Percentiles rank a stretch among this genome's conserved stretches.
phyloP scores from a whole-genome alignment of 2,329 filamentous ascomycete genomes.

The Diaporthe sp. region DNA sequence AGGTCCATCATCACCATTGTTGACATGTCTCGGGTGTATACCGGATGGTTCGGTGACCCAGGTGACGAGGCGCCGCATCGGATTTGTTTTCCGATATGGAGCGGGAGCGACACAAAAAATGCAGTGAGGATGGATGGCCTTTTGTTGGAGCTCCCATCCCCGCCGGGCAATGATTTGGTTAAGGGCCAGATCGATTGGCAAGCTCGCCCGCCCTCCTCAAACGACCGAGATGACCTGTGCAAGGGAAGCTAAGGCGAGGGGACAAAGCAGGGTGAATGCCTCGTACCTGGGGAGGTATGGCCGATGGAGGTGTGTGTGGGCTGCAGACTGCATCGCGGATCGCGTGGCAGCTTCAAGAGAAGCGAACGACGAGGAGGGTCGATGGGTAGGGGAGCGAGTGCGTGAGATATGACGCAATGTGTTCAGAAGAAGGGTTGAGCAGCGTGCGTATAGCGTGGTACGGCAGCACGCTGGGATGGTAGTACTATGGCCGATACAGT shows the following conservation, averaged over 20 bases:
- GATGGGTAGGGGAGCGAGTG: neutral
- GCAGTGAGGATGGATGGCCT: no score
- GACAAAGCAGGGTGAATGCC: neutral
- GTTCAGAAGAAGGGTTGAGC: neutral
- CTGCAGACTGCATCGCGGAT: constrained; percentile 1
- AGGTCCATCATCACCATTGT: neutral
- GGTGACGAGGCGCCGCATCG: constrained; percentile 1
- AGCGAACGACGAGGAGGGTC: neutral
- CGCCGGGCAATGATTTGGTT: neutral
- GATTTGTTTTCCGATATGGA: neutral
- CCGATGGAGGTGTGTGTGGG: neutral
- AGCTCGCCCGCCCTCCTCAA: no score
- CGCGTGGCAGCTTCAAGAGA: constrained; percentile 3
- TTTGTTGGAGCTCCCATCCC: neutral
- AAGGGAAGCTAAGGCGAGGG: constrained; percentile 2
- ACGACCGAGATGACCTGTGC: neutral
- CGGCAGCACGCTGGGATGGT: neutral
- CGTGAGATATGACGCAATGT: constrained; percentile 26
- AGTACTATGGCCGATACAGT: neutral
- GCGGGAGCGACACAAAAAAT: neutral
- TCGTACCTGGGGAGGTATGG: neutral
- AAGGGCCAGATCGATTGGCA: neutral
- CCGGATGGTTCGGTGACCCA: neutral
- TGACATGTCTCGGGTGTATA: constrained; percentile 17
- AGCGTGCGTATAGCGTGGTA: neutral